phyloP scores from a whole-genome alignment of 2,329 filamentous ascomycete genomes.

The Aspergillus terreus region DNA sequence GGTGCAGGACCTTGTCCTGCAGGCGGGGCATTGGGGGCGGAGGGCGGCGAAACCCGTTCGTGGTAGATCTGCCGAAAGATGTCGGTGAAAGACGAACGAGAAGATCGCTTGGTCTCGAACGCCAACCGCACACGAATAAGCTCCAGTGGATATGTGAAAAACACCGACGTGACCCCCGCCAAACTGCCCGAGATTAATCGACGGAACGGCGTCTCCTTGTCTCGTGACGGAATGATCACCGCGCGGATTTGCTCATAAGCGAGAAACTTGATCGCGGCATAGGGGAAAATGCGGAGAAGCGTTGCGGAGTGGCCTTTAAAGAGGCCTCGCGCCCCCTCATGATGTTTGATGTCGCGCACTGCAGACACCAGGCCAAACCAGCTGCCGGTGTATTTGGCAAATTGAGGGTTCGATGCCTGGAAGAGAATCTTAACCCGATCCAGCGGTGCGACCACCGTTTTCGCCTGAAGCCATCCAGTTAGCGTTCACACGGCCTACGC shows the following conservation, averaged over 20 bases:
- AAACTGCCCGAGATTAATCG: slow-evolving; percentile 50
- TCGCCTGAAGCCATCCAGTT: slow-evolving; percentile 59
- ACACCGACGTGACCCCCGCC: slow-evolving; percentile 80
- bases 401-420: slow-evolving; percentile 90
- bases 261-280: slow-evolving; percentile 95
- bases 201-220: slow-evolving; percentile 76
- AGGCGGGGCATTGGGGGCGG: slow-evolving; percentile 31
- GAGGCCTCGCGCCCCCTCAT: slow-evolving; percentile 71
- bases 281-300: slow-evolving; percentile 89
- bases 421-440: slow-evolving; percentile 99
- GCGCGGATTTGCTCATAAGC: slow-evolving; percentile 95
- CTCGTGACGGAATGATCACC: slow-evolving; percentile 64
- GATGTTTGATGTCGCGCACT: slow-evolving; percentile 74
- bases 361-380: slow-evolving; percentile 82
- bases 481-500: background rate
- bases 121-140: slow-evolving; percentile 88
- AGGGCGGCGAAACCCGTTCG: slow-evolving; percentile 56
- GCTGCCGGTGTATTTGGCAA: slow-evolving; percentile 85
- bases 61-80: slow-evolving; percentile 86
- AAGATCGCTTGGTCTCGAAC: slow-evolving; percentile 81
- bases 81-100: slow-evolving; percentile 64
- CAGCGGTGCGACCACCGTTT: slow-evolving; percentile 90
- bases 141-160: slow-evolving; percentile 94
- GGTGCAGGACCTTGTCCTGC: slow-evolving; percentile 34
- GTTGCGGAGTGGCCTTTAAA: slow-evolving; percentile 95